Conservation (phyloP, 169 alveolate species). For the Cryptosporidium xiaoi region DNA sequence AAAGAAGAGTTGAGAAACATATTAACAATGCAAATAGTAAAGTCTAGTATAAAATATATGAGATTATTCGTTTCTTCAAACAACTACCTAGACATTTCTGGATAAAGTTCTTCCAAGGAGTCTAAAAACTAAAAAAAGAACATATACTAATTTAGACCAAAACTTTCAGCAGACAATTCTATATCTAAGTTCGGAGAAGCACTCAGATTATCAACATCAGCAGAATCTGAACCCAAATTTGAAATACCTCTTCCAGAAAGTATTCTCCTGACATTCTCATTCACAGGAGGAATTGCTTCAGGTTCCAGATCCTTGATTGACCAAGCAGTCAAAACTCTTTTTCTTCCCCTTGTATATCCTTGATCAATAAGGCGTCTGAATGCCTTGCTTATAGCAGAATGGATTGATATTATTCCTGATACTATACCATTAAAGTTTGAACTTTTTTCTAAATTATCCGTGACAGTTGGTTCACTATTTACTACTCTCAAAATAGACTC, state of each 20-base stretch:
- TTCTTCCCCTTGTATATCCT: conserved; percentile 24
- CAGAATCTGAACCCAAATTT: neutral
- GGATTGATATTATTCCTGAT: conserved; percentile 37
- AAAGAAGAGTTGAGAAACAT: no score
- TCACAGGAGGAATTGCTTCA: conserved; percentile 14
- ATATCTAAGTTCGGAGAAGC: neutral
- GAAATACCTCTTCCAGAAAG: conserved; percentile 26
- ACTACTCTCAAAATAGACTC: conserved; percentile 43
- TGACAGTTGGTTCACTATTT: conserved; percentile 19
- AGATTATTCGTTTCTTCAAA: no score
- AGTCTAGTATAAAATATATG: no score
- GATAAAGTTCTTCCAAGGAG: no score
- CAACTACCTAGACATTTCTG: no score
- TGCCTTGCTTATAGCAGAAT: conserved; percentile 27
- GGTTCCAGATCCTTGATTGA: conserved; percentile 63
- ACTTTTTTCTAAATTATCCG: conserved; percentile 2
- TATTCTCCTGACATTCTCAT: conserved; percentile 26
- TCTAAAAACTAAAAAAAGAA: neutral
- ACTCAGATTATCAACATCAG: neutral
- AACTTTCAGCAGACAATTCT: conserved; percentile 10
- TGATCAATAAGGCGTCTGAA: conserved; percentile 23
- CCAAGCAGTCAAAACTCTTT: conserved; percentile 37
- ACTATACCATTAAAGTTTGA: conserved; percentile 32
- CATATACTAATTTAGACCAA: neutral
- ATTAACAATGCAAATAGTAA: no score